Percentiles rank a stretch among this genome's conserved stretches.
These are phyloP conservation scores for Backusella australiensis DNA, from an alignment of 192 early-diverging fungal genomes.

Conservation along the genomic window DNA sequence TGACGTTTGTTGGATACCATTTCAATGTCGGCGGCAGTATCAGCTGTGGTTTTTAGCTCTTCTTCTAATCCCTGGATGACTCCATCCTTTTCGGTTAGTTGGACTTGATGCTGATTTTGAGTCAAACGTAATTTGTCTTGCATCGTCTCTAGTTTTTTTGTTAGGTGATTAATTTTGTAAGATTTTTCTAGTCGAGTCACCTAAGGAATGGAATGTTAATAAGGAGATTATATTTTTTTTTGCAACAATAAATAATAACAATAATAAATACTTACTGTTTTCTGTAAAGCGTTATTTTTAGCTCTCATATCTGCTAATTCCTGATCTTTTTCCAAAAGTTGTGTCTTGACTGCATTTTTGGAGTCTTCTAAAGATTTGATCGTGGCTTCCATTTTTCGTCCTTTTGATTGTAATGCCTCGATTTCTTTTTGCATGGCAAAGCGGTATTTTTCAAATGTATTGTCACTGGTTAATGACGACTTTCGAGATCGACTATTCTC, in stretches of 20 bases:
- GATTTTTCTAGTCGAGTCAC: neutral
- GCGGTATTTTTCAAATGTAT: conserved; percentile 21
- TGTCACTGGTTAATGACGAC: neutral
- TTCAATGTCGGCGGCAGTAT: neutral
- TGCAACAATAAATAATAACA: neutral
- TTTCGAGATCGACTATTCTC: neutral
- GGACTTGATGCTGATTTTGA: neutral
- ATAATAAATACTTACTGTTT: conserved; percentile 12
- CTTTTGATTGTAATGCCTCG: conserved; percentile 15
- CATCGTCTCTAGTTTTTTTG: conserved; percentile 9
- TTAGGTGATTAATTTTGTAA: conserved; percentile 5
- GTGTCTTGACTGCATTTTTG: conserved; percentile 12
- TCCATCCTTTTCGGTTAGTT: neutral
- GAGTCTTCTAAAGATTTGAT: conserved; percentile 5
- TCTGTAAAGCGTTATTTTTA: conserved; percentile 20
- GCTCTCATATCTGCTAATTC: conserved; percentile 23
- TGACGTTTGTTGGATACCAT: neutral
- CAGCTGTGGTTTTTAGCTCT: neutral
- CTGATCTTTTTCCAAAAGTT: conserved; percentile 12
- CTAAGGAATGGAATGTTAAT: neutral
- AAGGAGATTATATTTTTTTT: neutral
- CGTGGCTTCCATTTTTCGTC: conserved; percentile 15
- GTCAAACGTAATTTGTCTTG: neutral
- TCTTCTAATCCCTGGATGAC: neutral
- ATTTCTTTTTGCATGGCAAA: conserved; percentile 26